A percentile compares a stretch with the other conserved stretches of the same genome.
Conservation (phyloP, 805 yeast genomes). For the Myxozyma mucilagina region DNA sequence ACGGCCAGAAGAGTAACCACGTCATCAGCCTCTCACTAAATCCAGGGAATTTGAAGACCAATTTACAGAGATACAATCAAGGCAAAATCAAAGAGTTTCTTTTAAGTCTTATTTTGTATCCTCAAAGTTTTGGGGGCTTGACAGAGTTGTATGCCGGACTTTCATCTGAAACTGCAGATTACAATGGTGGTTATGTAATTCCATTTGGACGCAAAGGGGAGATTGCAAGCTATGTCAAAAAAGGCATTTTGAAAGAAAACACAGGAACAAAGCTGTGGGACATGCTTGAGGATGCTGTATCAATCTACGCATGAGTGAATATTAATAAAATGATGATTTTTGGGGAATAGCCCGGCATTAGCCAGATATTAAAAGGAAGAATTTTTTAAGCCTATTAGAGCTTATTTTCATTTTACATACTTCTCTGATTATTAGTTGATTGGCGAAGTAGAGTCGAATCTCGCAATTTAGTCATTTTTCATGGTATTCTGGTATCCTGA, state of each 20-base stretch:
- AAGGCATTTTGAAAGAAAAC: slow-evolving; percentile 8
- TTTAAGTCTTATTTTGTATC: neutral
- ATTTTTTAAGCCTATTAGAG: too few relatives aligned
- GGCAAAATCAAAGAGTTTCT: neutral
- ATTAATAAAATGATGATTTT: too few relatives aligned
- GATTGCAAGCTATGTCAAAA: neutral
- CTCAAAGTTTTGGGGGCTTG: slow-evolving; percentile 13
- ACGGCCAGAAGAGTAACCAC: slow-evolving; percentile 2
- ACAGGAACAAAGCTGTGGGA: slow-evolving; percentile 17
- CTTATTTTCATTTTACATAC: too few relatives aligned
- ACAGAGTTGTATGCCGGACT: slow-evolving; percentile 49
- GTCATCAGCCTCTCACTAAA: slow-evolving; percentile 20
- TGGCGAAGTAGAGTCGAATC: too few relatives aligned
- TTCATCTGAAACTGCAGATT: slow-evolving; percentile 41
- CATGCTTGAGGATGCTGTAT: slow-evolving; percentile 11
- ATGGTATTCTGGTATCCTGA: too few relatives aligned
- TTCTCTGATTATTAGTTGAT: too few relatives aligned
- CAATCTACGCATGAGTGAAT: neutral
- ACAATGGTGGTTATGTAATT: slow-evolving; percentile 39
- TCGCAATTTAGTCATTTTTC: too few relatives aligned
- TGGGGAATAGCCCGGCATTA: too few relatives aligned
- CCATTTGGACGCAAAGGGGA: slow-evolving; percentile 16
- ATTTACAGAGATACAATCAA: slow-evolving; percentile 2
- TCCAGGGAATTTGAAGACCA: slow-evolving; percentile 23
- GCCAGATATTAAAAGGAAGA: too few relatives aligned